Conservation (phyloP, 805 yeast genomes). For the Metschnikowia vanudenii region DNA sequence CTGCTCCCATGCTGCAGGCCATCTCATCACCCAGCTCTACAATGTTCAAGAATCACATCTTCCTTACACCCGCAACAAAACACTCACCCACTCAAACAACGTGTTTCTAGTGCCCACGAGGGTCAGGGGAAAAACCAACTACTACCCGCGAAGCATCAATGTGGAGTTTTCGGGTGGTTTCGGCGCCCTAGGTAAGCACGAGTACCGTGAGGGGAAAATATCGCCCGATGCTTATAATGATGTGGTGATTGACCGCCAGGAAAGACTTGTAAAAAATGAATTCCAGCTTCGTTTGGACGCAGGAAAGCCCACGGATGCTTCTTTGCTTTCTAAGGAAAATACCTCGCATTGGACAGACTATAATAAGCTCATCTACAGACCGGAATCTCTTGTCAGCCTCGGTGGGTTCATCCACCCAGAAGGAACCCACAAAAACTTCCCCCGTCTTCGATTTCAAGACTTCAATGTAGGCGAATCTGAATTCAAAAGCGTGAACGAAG, state of each 20-base stretch:
- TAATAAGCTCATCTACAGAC: slow-evolving; percentile 62
- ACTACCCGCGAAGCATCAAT: slow-evolving; percentile 76
- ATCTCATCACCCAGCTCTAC: slow-evolving; percentile 74
- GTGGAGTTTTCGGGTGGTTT: slow-evolving; percentile 80
- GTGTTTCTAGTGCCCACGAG: slow-evolving; percentile 31
- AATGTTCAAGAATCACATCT: slow-evolving; percentile 73
- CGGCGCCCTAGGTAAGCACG: slow-evolving; percentile 63
- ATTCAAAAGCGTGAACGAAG: slow-evolving; percentile 40
- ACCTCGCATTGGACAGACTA: slow-evolving; percentile 81
- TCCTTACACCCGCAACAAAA: slow-evolving; percentile 44
- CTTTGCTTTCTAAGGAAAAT: slow-evolving; percentile 34
- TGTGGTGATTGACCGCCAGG: slow-evolving; percentile 31
- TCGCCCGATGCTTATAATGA: slow-evolving; percentile 10
- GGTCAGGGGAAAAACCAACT: slow-evolving; percentile 39
- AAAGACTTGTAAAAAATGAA: slow-evolving; percentile 45
- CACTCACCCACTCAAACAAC: slow-evolving; percentile 48
- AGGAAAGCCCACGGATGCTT: slow-evolving; percentile 28
- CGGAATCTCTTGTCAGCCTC: slow-evolving; percentile 54
- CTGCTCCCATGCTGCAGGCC: slow-evolving; percentile 70
- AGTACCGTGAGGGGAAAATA: slow-evolving; percentile 35
- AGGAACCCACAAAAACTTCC: slow-evolving; percentile 30
- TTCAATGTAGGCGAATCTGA: slow-evolving; percentile 61
- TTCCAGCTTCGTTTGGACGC: slow-evolving; percentile 66
- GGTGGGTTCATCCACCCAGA: slow-evolving; percentile 53
- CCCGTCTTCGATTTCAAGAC: slow-evolving; percentile 42